Evolutionary conservation across 768 basidiomycete genomes (phyloP), one percentile per base, ranked within the genome.

Genomic region (Daedaleopsis nitida): DNA sequence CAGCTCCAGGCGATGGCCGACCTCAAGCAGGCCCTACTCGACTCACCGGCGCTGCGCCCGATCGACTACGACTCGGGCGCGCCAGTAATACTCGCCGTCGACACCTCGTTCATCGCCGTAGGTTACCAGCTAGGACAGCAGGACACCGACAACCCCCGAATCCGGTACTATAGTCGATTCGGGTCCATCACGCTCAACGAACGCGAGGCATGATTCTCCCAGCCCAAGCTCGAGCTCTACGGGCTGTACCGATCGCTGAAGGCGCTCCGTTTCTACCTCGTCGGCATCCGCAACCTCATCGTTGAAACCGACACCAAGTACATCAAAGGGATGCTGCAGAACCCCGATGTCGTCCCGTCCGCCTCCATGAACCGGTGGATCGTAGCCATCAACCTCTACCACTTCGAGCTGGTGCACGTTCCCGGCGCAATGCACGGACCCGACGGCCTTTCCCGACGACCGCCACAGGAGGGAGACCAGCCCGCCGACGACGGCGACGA

Each of bases 351-450:
- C 0, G 69, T 72, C 1, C 78, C 77, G 0, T 76, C 69, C 47
- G 72, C 74, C 7, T 60, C 73, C 0, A 72, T 79, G 6, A 81
- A 81, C 50, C 54, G 75, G 6, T 81, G 80, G 80, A 77, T 81
- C 27, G 69, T 71, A 0, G 71, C 63, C 1, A 78, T 81, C 17
- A 64, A 73, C 0, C 48, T 76, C 0, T 80, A 76, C 57, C 58
- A 73, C 43, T 77, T 79, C 65, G 66, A 63, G 5, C 59, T 80
- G 0, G 52, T 68, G 0, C 80, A 81, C 47, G 70, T 81, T 14
- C 74, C 77, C 0, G 73, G 59, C 0, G 35, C 11, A n/a, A 57
- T 64, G 32, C 44, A 52, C 19, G 66, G 70, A 0, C 71, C 76
- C 0, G 75, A 78, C 58, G 74, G 75, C 4, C 56, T 78, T 0